phyloP scores from a whole-genome alignment of 768 basidiomycete genomes.

The Hysterangium stoloniferum region DNA sequence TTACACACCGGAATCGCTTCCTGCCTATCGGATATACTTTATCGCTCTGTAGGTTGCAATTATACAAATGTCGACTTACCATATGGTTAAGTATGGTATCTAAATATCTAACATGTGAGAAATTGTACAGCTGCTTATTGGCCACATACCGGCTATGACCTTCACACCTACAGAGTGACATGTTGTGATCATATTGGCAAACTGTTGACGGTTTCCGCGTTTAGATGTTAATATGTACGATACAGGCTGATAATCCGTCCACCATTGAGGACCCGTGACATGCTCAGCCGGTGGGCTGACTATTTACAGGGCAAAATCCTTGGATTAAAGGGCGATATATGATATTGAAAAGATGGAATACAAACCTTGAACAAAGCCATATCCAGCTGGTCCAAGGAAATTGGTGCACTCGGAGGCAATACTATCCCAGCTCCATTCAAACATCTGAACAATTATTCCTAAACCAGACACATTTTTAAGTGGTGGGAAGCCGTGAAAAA shows the following conservation, averaged over 20 bases:
- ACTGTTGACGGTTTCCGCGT: constrained; percentile 51
- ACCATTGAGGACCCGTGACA: constrained; percentile 53
- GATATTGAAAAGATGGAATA: background rate
- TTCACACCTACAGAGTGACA: constrained; percentile 51
- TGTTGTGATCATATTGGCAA: constrained; percentile 35
- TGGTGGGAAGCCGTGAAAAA: too few relatives aligned
- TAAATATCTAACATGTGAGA: constrained; percentile 21
- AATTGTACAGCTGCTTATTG: constrained; percentile 13
- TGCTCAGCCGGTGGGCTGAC: constrained; percentile 52
- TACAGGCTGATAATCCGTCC: constrained; percentile 68
- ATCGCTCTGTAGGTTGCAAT: background rate
- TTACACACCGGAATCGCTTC: background rate
- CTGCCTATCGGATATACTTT: constrained; percentile 1
- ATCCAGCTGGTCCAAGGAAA: constrained; percentile 54
- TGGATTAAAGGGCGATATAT: background rate
- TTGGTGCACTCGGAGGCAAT: constrained; percentile 55
- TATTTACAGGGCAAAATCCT: constrained; percentile 9
- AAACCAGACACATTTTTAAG: too few relatives aligned
- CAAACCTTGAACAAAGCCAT: constrained; percentile 61
- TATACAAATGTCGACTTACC: constrained; percentile 21
- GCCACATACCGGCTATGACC: constrained; percentile 38
- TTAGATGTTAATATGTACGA: constrained; percentile 61
- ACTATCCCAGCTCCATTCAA: constrained; percentile 57
- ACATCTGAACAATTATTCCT: constrained; percentile 61
- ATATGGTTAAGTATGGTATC: constrained; percentile 63